Percentiles rank a stretch among this genome's conserved stretches.
These are phyloP conservation scores for Chenopodium suecicum DNA, from an alignment of 148 eudicot species.

Conservation along the genomic window DNA sequence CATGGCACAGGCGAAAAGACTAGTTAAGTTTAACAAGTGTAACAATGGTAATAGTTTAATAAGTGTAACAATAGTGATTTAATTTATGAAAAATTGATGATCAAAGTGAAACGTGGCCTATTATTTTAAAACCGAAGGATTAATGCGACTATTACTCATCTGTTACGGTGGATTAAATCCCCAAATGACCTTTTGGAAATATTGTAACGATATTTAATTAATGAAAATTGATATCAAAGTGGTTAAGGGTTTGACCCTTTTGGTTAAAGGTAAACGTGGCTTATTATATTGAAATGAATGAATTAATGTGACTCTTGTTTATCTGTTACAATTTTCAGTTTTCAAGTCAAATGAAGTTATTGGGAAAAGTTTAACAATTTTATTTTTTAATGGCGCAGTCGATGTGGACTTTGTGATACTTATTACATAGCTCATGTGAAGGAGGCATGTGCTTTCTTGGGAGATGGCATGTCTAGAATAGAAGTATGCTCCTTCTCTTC, in stretches of 20 bases:
- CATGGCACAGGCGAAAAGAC: no score
- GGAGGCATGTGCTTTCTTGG: constrained; percentile 92
- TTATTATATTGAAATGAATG: not conserved
- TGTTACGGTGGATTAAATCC: no score
- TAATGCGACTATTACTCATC: no score
- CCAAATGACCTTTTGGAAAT: no score
- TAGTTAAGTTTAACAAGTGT: no score
- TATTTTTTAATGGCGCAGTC: constrained; percentile 40
- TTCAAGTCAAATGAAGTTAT: no score
- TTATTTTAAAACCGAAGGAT: no score
- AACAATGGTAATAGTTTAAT: no score
- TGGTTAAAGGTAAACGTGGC: not conserved
- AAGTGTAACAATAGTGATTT: no score
- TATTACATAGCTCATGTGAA: constrained; percentile 96
- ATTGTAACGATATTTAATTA: not conserved
- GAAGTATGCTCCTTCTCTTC: constrained; percentile 48
- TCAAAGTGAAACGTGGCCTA: no score
- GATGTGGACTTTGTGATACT: constrained; percentile 86
- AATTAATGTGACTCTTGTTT: not conserved
- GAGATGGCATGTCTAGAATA: constrained; percentile 96
- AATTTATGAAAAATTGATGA: no score
- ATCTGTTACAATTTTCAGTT: not conserved
- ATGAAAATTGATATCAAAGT: not conserved
- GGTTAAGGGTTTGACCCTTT: not conserved
- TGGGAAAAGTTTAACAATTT: not conserved